Evolutionary conservation across 768 basidiomycete genomes (phyloP).

Genomic region (Pleurotus eryngii): DNA sequence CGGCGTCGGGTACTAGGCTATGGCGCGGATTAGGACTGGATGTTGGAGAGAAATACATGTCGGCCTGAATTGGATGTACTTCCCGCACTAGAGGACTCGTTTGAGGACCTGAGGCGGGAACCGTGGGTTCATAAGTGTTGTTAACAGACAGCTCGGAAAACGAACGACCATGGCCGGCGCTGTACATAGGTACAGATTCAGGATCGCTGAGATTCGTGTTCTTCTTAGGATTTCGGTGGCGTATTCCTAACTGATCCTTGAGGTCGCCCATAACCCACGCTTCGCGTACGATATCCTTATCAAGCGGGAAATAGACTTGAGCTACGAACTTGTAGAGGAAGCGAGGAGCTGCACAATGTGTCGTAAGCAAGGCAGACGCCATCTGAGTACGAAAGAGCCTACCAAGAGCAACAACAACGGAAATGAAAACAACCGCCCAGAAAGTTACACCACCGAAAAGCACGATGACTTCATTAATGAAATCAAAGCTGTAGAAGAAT

Average conservation of each 20-base stretch:
- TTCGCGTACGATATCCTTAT: constrained; percentile 90
- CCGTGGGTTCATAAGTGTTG: constrained; percentile 47
- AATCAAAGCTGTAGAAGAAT: constrained; percentile 68
- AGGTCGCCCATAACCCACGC: constrained; percentile 84
- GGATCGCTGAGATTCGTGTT: constrained; percentile 21
- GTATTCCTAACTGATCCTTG: constrained; percentile 76
- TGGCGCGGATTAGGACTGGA: constrained; percentile 4
- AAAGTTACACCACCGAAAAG: constrained; percentile 80
- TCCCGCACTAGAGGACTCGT: constrained; percentile 26
- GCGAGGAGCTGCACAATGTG: constrained; percentile 57
- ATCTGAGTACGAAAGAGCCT: constrained; percentile 15
- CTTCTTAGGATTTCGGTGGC: constrained; percentile 55
- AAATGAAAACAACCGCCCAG: constrained; percentile 76
- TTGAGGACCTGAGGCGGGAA: constrained; percentile 13
- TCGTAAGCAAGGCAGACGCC: background rate
- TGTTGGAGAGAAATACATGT: constrained; percentile 40
- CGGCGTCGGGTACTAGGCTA: constrained; percentile 15
- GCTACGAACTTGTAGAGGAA: constrained; percentile 74
- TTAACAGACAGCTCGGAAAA: constrained; percentile 50
- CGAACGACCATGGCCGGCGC: constrained; percentile 59
- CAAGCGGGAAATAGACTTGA: constrained; percentile 71
- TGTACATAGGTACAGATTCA: constrained; percentile 73
- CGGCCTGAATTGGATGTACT: constrained; percentile 43
- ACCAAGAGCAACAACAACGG: constrained; percentile 73
- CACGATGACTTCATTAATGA: constrained; percentile 66